Evolutionary conservation across 164 flowering plant species (phyloP), one percentile per base, ranked within the genome.

Genomic region (Protea cynaroides): DNA sequence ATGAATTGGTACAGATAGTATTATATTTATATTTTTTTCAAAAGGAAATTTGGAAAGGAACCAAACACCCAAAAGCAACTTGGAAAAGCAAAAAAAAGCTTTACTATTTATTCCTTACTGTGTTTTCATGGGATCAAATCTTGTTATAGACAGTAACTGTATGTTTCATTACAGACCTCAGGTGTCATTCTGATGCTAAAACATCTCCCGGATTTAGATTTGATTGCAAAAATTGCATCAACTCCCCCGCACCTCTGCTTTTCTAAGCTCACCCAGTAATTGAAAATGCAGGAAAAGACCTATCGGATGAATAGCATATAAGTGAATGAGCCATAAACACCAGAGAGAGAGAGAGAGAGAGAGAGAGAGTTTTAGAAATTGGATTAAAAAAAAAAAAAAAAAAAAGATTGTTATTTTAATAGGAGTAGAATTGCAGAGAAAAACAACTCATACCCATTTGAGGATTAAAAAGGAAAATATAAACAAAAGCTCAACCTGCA

Each of bases 21-120:
- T 29, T 29, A 29, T 5, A 29, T 29, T 29, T 29, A 3, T 29
- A 29, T 40, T 40, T 8, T 40, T 49, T 61, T 53, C 46, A 66
- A 66, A 54, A 63, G 52, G 34, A 70, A 59, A 53, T 54, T 21
- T 37, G 5, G 56, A 46, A 58, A 63, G 60, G n/a, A 70, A 53
- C 25, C 43, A 38, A 53, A 55, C 59, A 53, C 36, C 24, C 65
- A 53, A 68, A 58, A 67, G 69, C 50, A 69, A 34, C 49, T 53
- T 36, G n/a, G 47, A 29, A 64, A 70, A 69, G 72, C 51, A 64
- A 58, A 58, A 59, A 18, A 49, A 5, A 29, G 34, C 34, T 29
- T 29, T 29, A 2, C 34, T 15, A 12, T 18, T 49, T 15, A 49
- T 1, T 49, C 47, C 52, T 38, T 43, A 11, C 14, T 9, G 46